Percentiles rank a stretch among this genome's conserved stretches.
phyloP scores from a whole-genome alignment of 305 asterid species.

The Fraxinus albicans region DNA sequence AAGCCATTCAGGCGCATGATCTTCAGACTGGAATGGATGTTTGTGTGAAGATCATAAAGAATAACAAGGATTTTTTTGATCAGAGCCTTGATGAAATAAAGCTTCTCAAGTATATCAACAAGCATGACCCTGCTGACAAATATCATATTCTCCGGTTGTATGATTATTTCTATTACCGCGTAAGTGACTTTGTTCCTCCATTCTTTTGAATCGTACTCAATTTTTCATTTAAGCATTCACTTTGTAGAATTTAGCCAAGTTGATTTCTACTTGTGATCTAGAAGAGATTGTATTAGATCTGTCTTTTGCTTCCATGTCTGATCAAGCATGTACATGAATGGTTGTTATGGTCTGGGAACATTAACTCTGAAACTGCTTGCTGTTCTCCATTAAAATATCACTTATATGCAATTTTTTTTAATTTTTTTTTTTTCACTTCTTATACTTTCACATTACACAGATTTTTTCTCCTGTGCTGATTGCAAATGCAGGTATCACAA shows the following conservation, averaged over 20 bases:
- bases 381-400: not conserved
- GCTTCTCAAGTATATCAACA: slow-evolving; percentile 95
- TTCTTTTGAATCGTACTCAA: not conserved
- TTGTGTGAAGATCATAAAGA: slow-evolving; percentile 89
- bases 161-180: slow-evolving; percentile 93
- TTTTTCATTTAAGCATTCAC: not conserved
- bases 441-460: not conserved
- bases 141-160: slow-evolving; percentile 90
- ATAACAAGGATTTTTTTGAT: slow-evolving; percentile 94
- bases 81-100: slow-evolving; percentile 99
- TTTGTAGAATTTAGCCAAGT: not conserved
- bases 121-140: slow-evolving; percentile 97
- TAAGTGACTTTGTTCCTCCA: slow-evolving; percentile 34
- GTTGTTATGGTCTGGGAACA: not conserved
- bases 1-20: slow-evolving; percentile 99
- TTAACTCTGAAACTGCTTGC: not conserved
- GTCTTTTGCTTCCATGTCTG: not conserved
- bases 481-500: not conserved
- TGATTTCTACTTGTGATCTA: slow-evolving; percentile 2
- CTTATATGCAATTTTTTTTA: not conserved
- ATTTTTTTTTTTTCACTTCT: not conserved
- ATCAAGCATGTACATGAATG: not conserved
- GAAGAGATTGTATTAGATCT: not conserved
- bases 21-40: slow-evolving; percentile 99
- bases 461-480: not conserved